These are phyloP conservation scores for Stephanocyclus meneghinianus DNA, from an alignment of 352 stramenopile genomes.

Conservation along the genomic window DNA sequence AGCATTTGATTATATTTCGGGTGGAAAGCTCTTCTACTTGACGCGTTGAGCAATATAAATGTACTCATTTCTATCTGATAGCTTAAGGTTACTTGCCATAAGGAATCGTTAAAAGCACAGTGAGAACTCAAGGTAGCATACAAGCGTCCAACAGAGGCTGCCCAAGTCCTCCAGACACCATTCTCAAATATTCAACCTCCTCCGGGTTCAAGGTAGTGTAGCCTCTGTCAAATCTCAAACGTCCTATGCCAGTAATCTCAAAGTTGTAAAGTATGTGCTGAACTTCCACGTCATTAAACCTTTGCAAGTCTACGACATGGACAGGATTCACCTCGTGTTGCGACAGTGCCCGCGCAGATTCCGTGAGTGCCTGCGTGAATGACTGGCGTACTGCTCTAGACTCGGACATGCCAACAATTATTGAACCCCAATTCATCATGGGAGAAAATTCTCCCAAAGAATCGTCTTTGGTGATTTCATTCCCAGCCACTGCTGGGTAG, in stretches of 20 bases:
- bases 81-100: background rate
- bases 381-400: conserved; percentile 54
- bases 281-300: conserved; percentile 67
- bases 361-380: conserved; percentile 59
- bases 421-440: conserved; percentile 64
- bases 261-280: conserved; percentile 79
- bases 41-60: too few species aligned
- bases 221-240: conserved; percentile 72
- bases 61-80: too few species aligned
- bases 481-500: conserved; percentile 43
- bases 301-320: conserved; percentile 62
- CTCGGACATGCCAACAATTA: conserved; percentile 65
- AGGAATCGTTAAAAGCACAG: background rate
- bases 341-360: conserved; percentile 31
- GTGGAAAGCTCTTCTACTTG: too few species aligned
- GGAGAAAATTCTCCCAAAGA: conserved; percentile 1
- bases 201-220: conserved; percentile 72
- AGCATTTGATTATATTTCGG: too few species aligned
- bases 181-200: conserved; percentile 72
- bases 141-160: conserved; percentile 73
- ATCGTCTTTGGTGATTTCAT: conserved; percentile 29
- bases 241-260: conserved; percentile 71
- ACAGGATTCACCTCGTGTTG: conserved; percentile 20
- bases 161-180: conserved; percentile 68
- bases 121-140: conserved; percentile 42